These are phyloP conservation scores for Leccinum fibrillosum DNA, from an alignment of 768 basidiomycete species.

Conservation along the genomic window DNA sequence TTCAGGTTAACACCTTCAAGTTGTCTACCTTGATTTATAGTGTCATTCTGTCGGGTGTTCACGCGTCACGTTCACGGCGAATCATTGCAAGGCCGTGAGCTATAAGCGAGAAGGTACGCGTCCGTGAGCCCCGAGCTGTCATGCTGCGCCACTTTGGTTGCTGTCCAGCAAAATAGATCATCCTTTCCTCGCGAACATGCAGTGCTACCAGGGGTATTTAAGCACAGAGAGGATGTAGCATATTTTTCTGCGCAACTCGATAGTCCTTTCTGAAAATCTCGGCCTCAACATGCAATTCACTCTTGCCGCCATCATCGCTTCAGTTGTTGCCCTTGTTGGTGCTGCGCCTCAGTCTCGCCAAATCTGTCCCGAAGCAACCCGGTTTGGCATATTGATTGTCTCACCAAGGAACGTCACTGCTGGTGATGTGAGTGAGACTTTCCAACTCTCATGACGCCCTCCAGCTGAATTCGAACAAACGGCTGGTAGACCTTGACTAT, in stretches of 20 bases:
- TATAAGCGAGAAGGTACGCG: too few relatives aligned
- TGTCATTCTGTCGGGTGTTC: too few relatives aligned
- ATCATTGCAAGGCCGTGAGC: too few relatives aligned
- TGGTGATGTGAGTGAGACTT: slow-evolving; percentile 22
- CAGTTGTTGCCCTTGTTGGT: slow-evolving; percentile 11
- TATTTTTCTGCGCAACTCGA: background rate
- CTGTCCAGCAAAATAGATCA: background rate
- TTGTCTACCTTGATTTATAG: too few relatives aligned
- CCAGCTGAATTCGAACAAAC: slow-evolving; percentile 3
- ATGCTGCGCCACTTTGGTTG: background rate
- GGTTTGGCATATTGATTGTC: slow-evolving; percentile 17
- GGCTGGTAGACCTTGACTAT: slow-evolving; percentile 20
- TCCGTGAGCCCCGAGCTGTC: too few relatives aligned
- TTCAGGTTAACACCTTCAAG: too few relatives aligned
- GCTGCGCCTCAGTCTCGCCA: slow-evolving; percentile 22
- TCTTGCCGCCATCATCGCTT: slow-evolving; percentile 11
- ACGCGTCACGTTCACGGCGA: too few relatives aligned
- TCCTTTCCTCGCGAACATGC: background rate
- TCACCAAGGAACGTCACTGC: slow-evolving; percentile 21
- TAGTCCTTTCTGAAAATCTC: background rate
- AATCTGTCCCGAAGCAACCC: slow-evolving; percentile 20
- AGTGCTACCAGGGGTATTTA: slow-evolving; percentile 11
- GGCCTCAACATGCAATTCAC: background rate
- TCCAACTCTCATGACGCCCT: background rate
- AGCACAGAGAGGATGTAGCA: background rate